Base-by-base conservation (phyloP, 768 basidiomycete species). In the Pisolithus orientalis region DNA sequence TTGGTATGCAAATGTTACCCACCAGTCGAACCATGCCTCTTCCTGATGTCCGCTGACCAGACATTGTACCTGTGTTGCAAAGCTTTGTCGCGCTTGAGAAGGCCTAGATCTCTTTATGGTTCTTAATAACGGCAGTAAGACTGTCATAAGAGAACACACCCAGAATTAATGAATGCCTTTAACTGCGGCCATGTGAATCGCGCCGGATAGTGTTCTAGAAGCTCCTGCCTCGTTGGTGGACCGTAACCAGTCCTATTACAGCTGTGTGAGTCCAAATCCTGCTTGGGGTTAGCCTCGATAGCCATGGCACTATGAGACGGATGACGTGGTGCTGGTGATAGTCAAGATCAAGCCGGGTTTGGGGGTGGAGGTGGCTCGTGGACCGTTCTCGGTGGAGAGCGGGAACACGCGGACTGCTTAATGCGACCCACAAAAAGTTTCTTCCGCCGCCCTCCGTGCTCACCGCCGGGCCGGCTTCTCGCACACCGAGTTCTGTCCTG, bases 131-230 rank as follows among this genome's bases (percentile, higher is more conserved):
- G 24, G 24, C 9, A 13, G 11, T 37, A 11, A 28, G 38, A 28
- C 11, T 27, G 28, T 24, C 10, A 49, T 17, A 17, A 34, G 24
- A 7, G 21, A 47, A 62, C 73, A 40, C 64, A 87, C 87, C 88
- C 88, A 52, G 88, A 87, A 62, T 84, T 87, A 46, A 91, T 75
- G 56, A 91, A 90, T 4, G 80, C 77, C 70, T 83, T 90, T 27
- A 91, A 69, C 62, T 91, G 82, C 8, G 66, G 56, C 85, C 87
- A 91, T 0, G 87, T 86, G 57, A 89, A 89, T 56, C 78, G 82
- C 5, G 84, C 75, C 13, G 88, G 88, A 61, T 91, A 91, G 62
- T 87, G 69, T 1, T 68, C 74, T 7, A 80, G 64, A 6, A 91
- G 67, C 58, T 91, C 89, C 48, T 83, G 82, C 37, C 65, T 69